phyloP scores from a whole-genome alignment of 2,329 filamentous ascomycete genomes.

The Xylogone sp. region DNA sequence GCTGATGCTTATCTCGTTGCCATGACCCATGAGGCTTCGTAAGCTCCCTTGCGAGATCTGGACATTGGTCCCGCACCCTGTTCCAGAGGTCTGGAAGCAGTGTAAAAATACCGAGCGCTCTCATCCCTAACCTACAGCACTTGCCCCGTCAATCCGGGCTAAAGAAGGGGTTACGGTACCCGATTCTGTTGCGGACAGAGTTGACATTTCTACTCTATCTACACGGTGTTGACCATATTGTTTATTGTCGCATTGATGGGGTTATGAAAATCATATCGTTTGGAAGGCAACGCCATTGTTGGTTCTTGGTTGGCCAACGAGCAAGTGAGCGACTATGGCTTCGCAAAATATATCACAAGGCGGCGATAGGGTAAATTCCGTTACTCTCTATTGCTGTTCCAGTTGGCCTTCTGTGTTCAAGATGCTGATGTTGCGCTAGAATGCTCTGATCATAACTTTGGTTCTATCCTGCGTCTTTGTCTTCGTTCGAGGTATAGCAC shows the following conservation, averaged over 20 bases:
- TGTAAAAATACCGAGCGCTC: not conserved
- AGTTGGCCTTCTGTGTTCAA: too few species aligned
- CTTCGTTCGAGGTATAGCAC: slow-evolving; percentile 6
- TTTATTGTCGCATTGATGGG: not conserved
- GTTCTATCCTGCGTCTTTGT: slow-evolving; percentile 8
- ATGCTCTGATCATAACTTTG: slow-evolving; percentile 11
- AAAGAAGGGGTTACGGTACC: not conserved
- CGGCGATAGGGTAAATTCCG: slow-evolving; percentile 2
- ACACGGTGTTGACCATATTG: not conserved
- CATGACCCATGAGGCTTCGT: too few species aligned
- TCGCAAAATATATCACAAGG: slow-evolving; percentile 8
- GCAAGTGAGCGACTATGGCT: not conserved
- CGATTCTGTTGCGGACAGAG: not conserved
- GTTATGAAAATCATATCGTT: not conserved
- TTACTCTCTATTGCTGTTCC: not conserved
- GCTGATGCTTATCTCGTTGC: too few species aligned
- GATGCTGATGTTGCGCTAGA: slow-evolving; percentile 2
- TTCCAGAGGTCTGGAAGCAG: not conserved
- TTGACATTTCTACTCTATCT: not conserved
- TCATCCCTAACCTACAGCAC: not conserved
- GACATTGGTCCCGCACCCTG: not conserved
- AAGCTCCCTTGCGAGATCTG: too few species aligned
- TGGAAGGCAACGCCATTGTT: not conserved
- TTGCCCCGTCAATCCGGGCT: not conserved
- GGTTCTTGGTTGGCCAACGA: not conserved